Evolutionary conservation across 2,329 filamentous ascomycete genomes (phyloP), one percentile per base, ranked within the genome.

Genomic region (Penicillium sclerotiorum): DNA sequence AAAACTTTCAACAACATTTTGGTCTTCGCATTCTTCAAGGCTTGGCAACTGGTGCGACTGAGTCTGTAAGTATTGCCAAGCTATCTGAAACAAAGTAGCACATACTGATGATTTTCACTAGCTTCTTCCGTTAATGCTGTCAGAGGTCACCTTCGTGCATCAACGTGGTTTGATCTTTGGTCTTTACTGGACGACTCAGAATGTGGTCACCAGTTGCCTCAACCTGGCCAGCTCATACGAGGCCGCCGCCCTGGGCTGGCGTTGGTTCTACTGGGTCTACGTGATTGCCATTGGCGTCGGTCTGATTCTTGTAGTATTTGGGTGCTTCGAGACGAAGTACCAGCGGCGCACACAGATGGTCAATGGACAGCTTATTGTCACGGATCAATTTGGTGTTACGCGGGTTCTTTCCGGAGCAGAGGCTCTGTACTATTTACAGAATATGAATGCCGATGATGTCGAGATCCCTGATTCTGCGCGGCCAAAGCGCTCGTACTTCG

Each of bases 251-350:
- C 53, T 69, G 1, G 64, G 66, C 1, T 75, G 73, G 72, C 59
- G 70, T 30, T 76, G 71, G 69, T 75, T 72, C 55, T 76, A 75
- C 41, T 73, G 69, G 68, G 62, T 74, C 1, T 70, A 71, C 17
- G 64, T 63, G 8, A 70, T 72, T 33, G 62, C 71, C 4, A 56
- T 67, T 8, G 69, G 58, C 8, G 44, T 67, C 5, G 69, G 71
- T 1, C 56, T 73, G 8, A 39, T 78, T 52, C 45, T 75, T 20
- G 56, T 71, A 49, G 39, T 75, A 57, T 64, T 75, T 53, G 47
- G 68, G 47, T 57, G 71, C 46, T 67, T 78, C 50, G 67, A 80
- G 67, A 67, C 73, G 0, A 60, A 63, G 17, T 75, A 69, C 50
- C 52, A 64, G n/a, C 67, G 72, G 1, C 64, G 64, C 0, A 60